A percentile compares a stretch with the other conserved stretches of the same genome.
phyloP scores from a whole-genome alignment of 2,329 filamentous ascomycete species.

The Aspergillus terreus region DNA sequence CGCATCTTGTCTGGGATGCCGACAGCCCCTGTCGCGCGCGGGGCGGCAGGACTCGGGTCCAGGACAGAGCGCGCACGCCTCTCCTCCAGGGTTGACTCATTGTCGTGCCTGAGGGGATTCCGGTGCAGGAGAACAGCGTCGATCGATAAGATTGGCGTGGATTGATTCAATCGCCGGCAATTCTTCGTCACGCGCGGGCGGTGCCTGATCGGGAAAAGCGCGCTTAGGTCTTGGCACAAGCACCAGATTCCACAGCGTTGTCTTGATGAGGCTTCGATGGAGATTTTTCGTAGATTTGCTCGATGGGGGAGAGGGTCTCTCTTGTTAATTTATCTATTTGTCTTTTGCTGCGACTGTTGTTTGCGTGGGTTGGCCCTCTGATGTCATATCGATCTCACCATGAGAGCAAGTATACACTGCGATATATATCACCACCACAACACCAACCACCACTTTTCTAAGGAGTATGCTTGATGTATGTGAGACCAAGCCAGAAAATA shows the following conservation, averaged over 20 bases:
- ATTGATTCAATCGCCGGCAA: slow-evolving; percentile 9
- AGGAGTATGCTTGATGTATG: no score
- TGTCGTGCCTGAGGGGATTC: slow-evolving; percentile 18
- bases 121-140: slow-evolving; percentile 3
- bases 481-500: no score
- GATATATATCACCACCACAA: background rate
- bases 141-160: slow-evolving; percentile 2
- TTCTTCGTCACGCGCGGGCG: slow-evolving; percentile 12
- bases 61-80: slow-evolving; percentile 32
- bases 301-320: no score
- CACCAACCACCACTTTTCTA: no score
- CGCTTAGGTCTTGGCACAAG: slow-evolving; percentile 9
- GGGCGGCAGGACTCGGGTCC: slow-evolving; percentile 28
- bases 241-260: background rate
- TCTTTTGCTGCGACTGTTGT: background rate
- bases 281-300: no score
- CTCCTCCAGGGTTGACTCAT: slow-evolving; percentile 36
- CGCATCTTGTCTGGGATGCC: slow-evolving; percentile 29
- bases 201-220: slow-evolving; percentile 20
- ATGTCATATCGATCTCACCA: background rate
- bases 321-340: background rate
- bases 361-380: background rate
- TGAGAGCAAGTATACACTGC: no score
- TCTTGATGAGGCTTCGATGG: no score
- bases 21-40: slow-evolving; percentile 17